phyloP scores from a whole-genome alignment of 2,329 filamentous ascomycete species.

The Aspergillaceae sp. region DNA sequence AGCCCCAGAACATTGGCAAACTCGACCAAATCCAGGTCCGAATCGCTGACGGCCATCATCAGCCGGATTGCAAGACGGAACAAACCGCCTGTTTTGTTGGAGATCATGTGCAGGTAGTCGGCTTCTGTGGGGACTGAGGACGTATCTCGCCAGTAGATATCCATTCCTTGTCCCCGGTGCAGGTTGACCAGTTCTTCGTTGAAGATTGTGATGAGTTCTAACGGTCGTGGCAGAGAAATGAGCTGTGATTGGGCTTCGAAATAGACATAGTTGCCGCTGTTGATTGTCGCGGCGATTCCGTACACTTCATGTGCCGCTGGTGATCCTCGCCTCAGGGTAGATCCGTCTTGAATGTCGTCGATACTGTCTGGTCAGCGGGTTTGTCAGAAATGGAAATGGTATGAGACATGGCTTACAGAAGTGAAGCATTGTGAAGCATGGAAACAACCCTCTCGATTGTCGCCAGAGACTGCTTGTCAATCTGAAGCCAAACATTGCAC shows the following conservation, averaged over 20 bases:
- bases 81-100: conserved; percentile 3
- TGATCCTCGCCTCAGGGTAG: not conserved
- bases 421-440: not conserved
- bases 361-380: not conserved
- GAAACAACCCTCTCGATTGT: not conserved
- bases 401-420: not conserved
- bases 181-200: conserved; percentile 31
- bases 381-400: not conserved
- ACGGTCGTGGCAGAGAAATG: conserved; percentile 19
- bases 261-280: conserved; percentile 38
- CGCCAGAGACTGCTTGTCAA: not conserved
- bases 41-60: not conserved
- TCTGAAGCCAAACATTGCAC: conserved; percentile 1
- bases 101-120: conserved; percentile 37
- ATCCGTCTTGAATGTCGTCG: conserved; percentile 1
- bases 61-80: conserved; percentile 22
- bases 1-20: conserved; percentile 52
- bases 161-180: conserved; percentile 34
- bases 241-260: conserved; percentile 29
- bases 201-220: conserved; percentile 25
- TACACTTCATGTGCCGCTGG: not conserved
- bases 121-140: conserved; percentile 30
- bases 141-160: conserved; percentile 35
- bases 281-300: conserved; percentile 22
- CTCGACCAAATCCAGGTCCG: conserved; percentile 31